Evolutionary conservation across 2,329 filamentous ascomycete genomes (phyloP).

Genomic region (Beauveria sp.): DNA sequence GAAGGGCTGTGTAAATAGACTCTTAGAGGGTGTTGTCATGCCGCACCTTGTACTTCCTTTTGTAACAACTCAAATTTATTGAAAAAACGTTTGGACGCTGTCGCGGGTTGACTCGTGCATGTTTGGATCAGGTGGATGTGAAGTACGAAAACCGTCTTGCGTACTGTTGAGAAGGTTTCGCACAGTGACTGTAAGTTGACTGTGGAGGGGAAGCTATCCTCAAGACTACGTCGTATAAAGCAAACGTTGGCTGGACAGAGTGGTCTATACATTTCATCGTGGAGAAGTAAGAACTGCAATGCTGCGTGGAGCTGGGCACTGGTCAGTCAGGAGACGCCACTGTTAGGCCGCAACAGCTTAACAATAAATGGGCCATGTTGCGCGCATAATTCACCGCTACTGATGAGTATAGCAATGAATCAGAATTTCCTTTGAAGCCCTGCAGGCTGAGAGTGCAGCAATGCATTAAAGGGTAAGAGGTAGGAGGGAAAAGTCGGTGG

Average conservation of each 20-base stretch:
- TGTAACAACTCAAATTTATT: conserved; percentile 19
- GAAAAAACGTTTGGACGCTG: conserved; percentile 16
- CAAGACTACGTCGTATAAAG: too few species aligned
- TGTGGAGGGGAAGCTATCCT: background rate
- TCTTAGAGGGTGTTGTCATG: conserved; percentile 27
- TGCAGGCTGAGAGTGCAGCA: background rate
- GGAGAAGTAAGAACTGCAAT: background rate
- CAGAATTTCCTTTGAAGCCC: background rate
- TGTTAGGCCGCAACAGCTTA: conserved; percentile 1
- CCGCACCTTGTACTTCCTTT: conserved; percentile 29
- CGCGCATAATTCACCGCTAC: conserved; percentile 1
- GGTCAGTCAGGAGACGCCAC: background rate
- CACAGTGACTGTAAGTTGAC: background rate
- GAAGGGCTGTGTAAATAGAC: conserved; percentile 35
- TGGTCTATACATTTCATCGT: background rate
- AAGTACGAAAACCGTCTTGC: background rate
- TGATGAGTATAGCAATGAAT: background rate
- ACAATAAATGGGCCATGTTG: conserved; percentile 2
- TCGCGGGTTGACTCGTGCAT: background rate
- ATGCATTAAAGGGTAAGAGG: background rate
- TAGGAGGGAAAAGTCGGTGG: background rate
- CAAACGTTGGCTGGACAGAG: too few species aligned
- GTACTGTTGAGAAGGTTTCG: background rate
- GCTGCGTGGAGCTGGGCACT: background rate
- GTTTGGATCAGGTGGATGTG: background rate